Conservation (phyloP, 2,329 filamentous ascomycete species). For the Curvularia sp. region DNA sequence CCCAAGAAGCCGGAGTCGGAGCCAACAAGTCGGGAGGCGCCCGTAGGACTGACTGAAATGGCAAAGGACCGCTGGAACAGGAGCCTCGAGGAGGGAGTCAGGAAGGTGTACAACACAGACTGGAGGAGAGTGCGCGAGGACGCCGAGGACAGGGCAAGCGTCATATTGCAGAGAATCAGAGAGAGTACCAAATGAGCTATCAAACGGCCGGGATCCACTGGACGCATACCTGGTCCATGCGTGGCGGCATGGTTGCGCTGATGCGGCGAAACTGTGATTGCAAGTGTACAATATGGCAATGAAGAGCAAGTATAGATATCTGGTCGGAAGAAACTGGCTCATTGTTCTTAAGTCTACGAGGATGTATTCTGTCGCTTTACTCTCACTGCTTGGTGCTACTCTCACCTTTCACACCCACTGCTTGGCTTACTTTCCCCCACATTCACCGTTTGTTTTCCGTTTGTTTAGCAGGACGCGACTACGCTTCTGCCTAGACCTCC, state of each 20-base stretch:
- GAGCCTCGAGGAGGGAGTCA: slow-evolving; percentile 54
- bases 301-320: slow-evolving; percentile 14
- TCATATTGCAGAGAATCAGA: slow-evolving; percentile 45
- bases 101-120: slow-evolving; percentile 54
- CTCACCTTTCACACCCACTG: background rate
- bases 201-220: background rate
- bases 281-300: slow-evolving; percentile 16
- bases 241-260: slow-evolving; percentile 2
- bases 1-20: slow-evolving; percentile 52
- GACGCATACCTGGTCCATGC: background rate
- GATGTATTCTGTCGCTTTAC: background rate
- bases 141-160: slow-evolving; percentile 51
- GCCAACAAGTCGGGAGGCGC: slow-evolving; percentile 49
- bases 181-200: slow-evolving; percentile 35
- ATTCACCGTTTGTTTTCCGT: slow-evolving; percentile 17
- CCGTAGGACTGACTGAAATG: slow-evolving; percentile 54
- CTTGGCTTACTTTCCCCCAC: background rate
- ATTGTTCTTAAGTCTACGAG: background rate
- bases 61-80: slow-evolving; percentile 60
- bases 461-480: slow-evolving; percentile 7
- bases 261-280: slow-evolving; percentile 31
- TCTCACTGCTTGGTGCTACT: background rate
- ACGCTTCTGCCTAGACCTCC: slow-evolving; percentile 6
- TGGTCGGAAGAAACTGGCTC: background rate
- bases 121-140: slow-evolving; percentile 53